Evolutionary conservation across 371 early-diverging fungal genomes (phyloP), one percentile per base, ranked within the genome.

Genomic region (Mucor plumbeus): DNA sequence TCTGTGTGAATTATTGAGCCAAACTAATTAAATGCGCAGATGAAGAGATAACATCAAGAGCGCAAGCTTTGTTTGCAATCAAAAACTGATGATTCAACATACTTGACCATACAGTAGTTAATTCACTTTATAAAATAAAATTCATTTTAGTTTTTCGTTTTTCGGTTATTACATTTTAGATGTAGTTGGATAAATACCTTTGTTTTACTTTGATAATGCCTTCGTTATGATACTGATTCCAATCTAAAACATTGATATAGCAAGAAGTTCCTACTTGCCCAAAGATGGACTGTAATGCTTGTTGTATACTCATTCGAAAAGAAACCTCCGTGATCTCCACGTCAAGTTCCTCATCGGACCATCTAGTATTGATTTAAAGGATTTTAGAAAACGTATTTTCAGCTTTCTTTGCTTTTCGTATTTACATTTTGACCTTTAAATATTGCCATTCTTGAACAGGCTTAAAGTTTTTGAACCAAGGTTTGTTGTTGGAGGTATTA

Each of bases 241-340:
- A 84, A 47, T 80, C 76, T 10, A 84, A 70, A 1, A 84, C 68
- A 33, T 80, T 80, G 5, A 84, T 63, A 19, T 71, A 70, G 43
- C 71, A 67, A 15, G 79, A 65, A 7, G 74, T 66, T 9, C 84
- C 80, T 7, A 74, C 65, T n/a, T 74, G 63, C 3, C 84, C 84
- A 68, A 80, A 80, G 7, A 65, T 67, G 13, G 58, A 38, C 36
- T 78, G 71, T 3, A 84, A 64, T 21, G 79, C 82, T 61, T 81
- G 80, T 36, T 80, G 77, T 39, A 84, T 76, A 36, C 71, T 75
- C 80, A 81, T 81, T 43, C 84, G 75, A 40, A 84, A 80, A 5
- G 82, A 71, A 4, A 81, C 56, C 43, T 80, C 79, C 4, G 79
- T 79, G 39, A 79, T 73, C 53, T 59, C 63, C 5, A 69, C 67